Conservation (phyloP, 306 rosid species). For the Citrullus amarus region DNA sequence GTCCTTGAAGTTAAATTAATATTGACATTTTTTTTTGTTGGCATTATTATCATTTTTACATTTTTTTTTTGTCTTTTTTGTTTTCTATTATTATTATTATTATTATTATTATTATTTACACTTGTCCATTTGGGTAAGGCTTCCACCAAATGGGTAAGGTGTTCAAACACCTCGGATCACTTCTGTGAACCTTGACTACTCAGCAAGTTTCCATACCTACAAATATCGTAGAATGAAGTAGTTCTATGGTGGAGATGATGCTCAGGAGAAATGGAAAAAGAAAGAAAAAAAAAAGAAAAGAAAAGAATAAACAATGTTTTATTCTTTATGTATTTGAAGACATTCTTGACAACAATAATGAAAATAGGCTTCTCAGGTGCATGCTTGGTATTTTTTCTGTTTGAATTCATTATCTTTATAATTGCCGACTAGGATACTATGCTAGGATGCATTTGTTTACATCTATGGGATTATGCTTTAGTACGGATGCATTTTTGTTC, state of each 20-base stretch:
- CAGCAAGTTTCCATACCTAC: background rate
- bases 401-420: background rate
- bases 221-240: background rate
- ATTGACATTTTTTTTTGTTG: background rate
- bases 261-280: background rate
- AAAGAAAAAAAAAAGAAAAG: background rate
- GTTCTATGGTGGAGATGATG: background rate
- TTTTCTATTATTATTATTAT: background rate
- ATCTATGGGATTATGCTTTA: background rate
- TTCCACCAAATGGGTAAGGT: background rate
- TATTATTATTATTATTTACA: background rate
- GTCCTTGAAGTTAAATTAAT: background rate
- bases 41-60: background rate
- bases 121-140: background rate
- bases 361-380: background rate
- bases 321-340: background rate
- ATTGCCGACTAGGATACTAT: background rate
- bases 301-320: background rate
- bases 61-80: background rate
- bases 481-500: background rate
- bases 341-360: background rate
- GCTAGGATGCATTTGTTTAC: background rate
- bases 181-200: background rate
- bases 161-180: background rate
- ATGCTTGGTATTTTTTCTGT: background rate